phyloP scores from a whole-genome alignment of 2,329 filamentous ascomycete species.

The Diaporthe sp. region DNA sequence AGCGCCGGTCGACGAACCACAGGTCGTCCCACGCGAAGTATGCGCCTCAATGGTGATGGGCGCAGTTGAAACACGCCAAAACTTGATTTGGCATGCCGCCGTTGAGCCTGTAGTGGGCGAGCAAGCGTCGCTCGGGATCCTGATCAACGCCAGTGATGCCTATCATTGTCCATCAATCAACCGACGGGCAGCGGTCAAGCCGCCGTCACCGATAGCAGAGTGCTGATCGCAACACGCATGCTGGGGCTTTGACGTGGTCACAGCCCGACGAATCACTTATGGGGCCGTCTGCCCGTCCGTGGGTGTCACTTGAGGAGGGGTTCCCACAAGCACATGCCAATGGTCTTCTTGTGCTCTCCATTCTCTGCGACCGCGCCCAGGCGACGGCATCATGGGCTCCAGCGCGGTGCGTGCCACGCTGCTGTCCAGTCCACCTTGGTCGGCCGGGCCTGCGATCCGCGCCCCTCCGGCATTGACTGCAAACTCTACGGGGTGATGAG shows the following conservation, averaged over 20 bases:
- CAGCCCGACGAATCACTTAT: slow-evolving; percentile 23
- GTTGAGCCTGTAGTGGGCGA: slow-evolving; percentile 21
- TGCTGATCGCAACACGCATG: slow-evolving; percentile 20
- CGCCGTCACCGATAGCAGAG: slow-evolving; percentile 12
- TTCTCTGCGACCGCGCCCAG: neutral
- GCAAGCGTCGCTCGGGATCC: slow-evolving; percentile 11
- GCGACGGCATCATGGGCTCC: slow-evolving; percentile 16
- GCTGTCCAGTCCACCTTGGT: neutral
- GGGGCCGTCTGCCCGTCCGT: slow-evolving; percentile 9
- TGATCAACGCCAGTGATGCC: slow-evolving; percentile 27
- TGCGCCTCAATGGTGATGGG: slow-evolving; percentile 26
- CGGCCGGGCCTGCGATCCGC: neutral
- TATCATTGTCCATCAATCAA: slow-evolving; percentile 28
- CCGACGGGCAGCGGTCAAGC: slow-evolving; percentile 22
- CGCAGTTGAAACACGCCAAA: slow-evolving; percentile 29
- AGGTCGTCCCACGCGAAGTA: slow-evolving; percentile 21
- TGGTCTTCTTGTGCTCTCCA: neutral
- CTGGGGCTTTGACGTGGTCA: slow-evolving; percentile 26
- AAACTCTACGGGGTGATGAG: neutral
- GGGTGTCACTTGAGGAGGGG: slow-evolving; percentile 9
- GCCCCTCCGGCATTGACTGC: neutral
- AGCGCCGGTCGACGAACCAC: slow-evolving; percentile 6
- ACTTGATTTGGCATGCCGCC: slow-evolving; percentile 23
- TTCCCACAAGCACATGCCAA: slow-evolving; percentile 5
- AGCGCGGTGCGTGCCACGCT: neutral